Conservation (phyloP, 805 yeast genomes). For the Millerozyma miso region DNA sequence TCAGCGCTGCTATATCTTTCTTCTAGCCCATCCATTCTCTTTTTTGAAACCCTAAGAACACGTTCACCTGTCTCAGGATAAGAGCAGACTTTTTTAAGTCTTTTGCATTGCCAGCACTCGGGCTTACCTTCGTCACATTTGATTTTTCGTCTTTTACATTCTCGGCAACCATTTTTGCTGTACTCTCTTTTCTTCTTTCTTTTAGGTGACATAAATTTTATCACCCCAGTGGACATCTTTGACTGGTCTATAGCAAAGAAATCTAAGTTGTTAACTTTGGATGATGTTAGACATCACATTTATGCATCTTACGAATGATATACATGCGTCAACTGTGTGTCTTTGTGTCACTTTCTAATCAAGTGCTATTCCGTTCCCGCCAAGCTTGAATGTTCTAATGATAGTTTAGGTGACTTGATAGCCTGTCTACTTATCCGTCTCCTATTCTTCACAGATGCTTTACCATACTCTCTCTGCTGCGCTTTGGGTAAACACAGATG, state of each 20-base stretch:
- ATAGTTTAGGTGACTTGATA: too few relatives aligned
- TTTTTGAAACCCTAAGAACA: conserved; percentile 20
- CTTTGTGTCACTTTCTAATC: neutral
- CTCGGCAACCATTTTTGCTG: conserved; percentile 37
- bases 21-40: conserved; percentile 2
- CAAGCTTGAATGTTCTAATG: too few relatives aligned
- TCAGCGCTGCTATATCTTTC: neutral
- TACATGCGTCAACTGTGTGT: neutral
- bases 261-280: neutral
- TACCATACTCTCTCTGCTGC: too few relatives aligned
- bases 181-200: conserved; percentile 13
- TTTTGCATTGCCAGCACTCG: conserved; percentile 31
- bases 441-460: too few relatives aligned
- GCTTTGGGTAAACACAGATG: too few relatives aligned
- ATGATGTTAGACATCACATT: neutral
- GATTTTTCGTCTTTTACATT: conserved; percentile 41
- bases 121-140: conserved; percentile 37
- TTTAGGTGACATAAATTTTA: conserved; percentile 2
- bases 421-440: too few relatives aligned
- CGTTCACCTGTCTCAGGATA: conserved; percentile 26
- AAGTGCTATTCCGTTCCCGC: too few relatives aligned
- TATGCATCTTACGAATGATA: too few relatives aligned
- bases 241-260: neutral
- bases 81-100: conserved; percentile 24
- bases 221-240: conserved; percentile 3